phyloP scores from a whole-genome alignment of 352 stramenopile genomes.

The Phytophthora multivora region DNA sequence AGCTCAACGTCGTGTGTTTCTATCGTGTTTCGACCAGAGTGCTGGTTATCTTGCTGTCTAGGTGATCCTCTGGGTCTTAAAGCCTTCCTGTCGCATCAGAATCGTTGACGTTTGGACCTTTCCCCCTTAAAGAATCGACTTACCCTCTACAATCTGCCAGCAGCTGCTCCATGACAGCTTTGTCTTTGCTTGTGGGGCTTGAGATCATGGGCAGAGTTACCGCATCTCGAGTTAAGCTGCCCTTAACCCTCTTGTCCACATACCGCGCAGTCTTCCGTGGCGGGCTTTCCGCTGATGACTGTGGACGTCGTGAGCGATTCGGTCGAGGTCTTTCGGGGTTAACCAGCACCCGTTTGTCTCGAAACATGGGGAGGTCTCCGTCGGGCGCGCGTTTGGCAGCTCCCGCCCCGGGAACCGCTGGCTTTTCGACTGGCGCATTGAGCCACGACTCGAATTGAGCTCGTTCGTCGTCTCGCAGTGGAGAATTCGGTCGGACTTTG shows the following conservation, averaged over 20 bases:
- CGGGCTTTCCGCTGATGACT: constrained; percentile 25
- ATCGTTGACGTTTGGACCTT: constrained; percentile 3
- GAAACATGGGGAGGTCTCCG: constrained; percentile 62
- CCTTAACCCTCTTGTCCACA: constrained; percentile 25
- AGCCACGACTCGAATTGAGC: constrained; percentile 57
- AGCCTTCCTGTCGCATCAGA: constrained; percentile 29
- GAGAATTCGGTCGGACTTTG: neutral
- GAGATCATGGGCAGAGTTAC: constrained; percentile 43
- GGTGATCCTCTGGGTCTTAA: neutral
- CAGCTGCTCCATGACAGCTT: constrained; percentile 47
- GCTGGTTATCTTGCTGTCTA: constrained; percentile 39
- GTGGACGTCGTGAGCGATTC: constrained; percentile 11
- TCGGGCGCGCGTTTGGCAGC: constrained; percentile 47
- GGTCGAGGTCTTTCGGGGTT: constrained; percentile 2
- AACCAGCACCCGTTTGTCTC: constrained; percentile 29
- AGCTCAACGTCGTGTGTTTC: constrained; percentile 20
- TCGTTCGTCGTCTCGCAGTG: constrained; percentile 22
- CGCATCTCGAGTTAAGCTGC: constrained; percentile 13
- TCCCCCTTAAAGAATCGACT: neutral
- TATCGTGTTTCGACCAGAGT: constrained; percentile 30
- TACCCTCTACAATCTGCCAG: constrained; percentile 54
- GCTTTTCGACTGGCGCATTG: constrained; percentile 33
- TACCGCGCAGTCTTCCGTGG: constrained; percentile 17
- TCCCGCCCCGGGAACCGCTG: constrained; percentile 47
- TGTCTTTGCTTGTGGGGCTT: constrained; percentile 36